Evolutionary conservation across 805 yeast genomes (phyloP).

Genomic region (Alloascoidea hylecoeti): DNA sequence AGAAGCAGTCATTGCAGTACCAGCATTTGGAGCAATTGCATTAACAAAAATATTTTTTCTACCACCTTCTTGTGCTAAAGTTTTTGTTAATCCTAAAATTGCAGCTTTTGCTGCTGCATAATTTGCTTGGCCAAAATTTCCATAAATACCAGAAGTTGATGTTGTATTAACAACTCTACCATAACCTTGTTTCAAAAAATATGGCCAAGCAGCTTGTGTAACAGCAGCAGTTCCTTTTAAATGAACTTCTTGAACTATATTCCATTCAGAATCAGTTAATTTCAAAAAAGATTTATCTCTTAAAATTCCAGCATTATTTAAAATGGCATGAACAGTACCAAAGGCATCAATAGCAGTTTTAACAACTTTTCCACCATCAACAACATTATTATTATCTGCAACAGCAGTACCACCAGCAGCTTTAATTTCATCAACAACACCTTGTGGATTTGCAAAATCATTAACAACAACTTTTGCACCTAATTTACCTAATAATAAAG

Average conservation of each 20-base stretch:
- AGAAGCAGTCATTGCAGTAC: constrained; percentile 91
- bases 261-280: constrained; percentile 79
- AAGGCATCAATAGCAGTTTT: constrained; percentile 61
- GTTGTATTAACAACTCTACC: constrained; percentile 84
- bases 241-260: constrained; percentile 68
- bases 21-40: constrained; percentile 93
- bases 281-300: constrained; percentile 81
- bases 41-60: constrained; percentile 64
- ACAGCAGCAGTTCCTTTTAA: constrained; percentile 68
- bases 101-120: constrained; percentile 91
- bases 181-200: constrained; percentile 59
- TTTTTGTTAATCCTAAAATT: constrained; percentile 69
- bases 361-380: constrained; percentile 63
- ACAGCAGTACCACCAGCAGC: constrained; percentile 69
- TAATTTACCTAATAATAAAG: constrained; percentile 68
- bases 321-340: constrained; percentile 74
- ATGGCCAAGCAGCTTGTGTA: constrained; percentile 87
- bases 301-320: constrained; percentile 91
- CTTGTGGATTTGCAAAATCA: constrained; percentile 64
- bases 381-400: constrained; percentile 74
- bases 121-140: constrained; percentile 95
- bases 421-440: constrained; percentile 63
- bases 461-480: constrained; percentile 95
- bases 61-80: constrained; percentile 86
- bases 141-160: constrained; percentile 94